phyloP scores from a whole-genome alignment of 108 stramenopile species.

The Skeletonema menzelii region DNA sequence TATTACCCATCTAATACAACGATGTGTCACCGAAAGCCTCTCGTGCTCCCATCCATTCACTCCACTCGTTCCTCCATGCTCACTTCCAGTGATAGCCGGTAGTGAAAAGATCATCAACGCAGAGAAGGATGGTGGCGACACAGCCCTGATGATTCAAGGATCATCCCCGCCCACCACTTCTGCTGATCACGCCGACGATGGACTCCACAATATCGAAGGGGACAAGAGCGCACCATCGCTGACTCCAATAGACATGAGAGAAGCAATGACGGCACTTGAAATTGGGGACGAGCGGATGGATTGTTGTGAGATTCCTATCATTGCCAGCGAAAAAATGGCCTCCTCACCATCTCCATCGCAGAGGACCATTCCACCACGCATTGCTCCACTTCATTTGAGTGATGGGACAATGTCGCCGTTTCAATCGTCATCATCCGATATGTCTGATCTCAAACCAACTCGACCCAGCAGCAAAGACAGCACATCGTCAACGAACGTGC shows the following conservation, averaged over 20 bases:
- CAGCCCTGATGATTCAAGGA: not conserved
- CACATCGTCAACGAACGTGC: not conserved
- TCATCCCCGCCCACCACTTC: slow-evolving; percentile 3
- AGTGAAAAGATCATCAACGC: not conserved
- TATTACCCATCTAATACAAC: slow-evolving; percentile 26
- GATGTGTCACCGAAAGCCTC: slow-evolving; percentile 25
- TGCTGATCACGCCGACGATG: not conserved
- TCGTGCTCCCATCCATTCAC: slow-evolving; percentile 37
- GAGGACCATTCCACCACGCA: slow-evolving; percentile 48
- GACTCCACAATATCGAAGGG: not conserved
- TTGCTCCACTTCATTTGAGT: slow-evolving; percentile 51
- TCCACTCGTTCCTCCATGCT: slow-evolving; percentile 9
- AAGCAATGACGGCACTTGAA: slow-evolving; percentile 93
- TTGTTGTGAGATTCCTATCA: slow-evolving; percentile 73
- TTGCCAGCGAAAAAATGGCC: not conserved
- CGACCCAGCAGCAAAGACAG: slow-evolving; percentile 19
- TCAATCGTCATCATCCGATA: slow-evolving; percentile 35
- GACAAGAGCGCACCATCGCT: not conserved
- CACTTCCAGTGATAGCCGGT: not conserved
- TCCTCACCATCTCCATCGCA: slow-evolving; percentile 16
- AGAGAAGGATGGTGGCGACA: slow-evolving; percentile 11
- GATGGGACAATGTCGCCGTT: slow-evolving; percentile 48
- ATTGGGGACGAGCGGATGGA: slow-evolving; percentile 92
- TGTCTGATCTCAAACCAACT: not conserved
- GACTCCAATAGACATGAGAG: slow-evolving; percentile 69